Base-by-base conservation (phyloP, 2,329 filamentous ascomycete species). In the Diaporthe vexans region DNA sequence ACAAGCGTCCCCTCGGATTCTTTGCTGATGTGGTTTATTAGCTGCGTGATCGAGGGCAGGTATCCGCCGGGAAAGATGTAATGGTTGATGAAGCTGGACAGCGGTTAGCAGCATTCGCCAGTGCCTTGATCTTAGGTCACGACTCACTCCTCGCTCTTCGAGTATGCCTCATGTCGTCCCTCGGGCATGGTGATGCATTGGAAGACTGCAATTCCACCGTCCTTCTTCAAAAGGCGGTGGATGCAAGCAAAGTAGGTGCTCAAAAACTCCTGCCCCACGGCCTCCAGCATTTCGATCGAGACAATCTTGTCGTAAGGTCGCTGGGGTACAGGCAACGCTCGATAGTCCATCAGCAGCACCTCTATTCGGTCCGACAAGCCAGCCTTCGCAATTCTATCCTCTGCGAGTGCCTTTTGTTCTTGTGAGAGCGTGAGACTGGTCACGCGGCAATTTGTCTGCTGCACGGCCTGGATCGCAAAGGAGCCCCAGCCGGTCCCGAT, bases 51-150 rank as follows among this genome's bases (percentile, higher is more conserved):
- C 3, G 88, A 88, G 0, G 90, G 90, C 9, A 95, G 84, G 79
- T 94, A 92, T 0, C 93, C 93, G n/a, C 93, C 93, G 0, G 93
- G 93, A 82, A 95, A 95, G 72, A 95, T 94, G 82, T 95, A 94
- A 76, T 91, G 91, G 73, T 92, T 89, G 79, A 95, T 94, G 82
- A 95, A 95, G 79, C 86, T 88, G 73, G 5, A 40, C 46, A 24
- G n/a, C 24, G 24, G 33, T 73, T 37, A 26, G 65, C 63, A 65
- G 19, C 37, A 19, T 76, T 76, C 73, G 75, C 74, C 61, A 61
- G 43, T 40, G 9, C 54, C 6, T n/a, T 35, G 35, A 37, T 11
- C 40, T 65, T 24, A 21, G 63, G 19, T 19, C 8, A 33, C 29
- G 11, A 82, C 85, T 82, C 75, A 88, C 86, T 94, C 93, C 81